Base-by-base conservation (phyloP, 2,329 filamentous ascomycete genomes). In the Talaromyces sp. region DNA sequence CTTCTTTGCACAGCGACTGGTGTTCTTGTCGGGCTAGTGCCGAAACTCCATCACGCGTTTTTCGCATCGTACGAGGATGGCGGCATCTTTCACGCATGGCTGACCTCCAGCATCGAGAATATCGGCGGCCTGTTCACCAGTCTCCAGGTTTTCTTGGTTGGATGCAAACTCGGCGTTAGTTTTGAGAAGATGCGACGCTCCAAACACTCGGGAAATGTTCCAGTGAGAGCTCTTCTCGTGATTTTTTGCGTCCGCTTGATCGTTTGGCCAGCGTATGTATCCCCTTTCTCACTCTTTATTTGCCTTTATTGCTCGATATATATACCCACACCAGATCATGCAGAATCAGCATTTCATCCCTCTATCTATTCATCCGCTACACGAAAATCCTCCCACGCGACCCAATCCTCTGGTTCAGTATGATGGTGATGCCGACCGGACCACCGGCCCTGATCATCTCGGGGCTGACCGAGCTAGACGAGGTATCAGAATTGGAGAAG, bases 51-150 rank as follows among this genome's bases (percentile, higher is more conserved):
- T 66, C 73, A 73, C 3, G 81, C 84, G 2, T 89, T 90, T 72
- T 90, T 90, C 76, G 79, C 75, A 57, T 73, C 80, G 12, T 80
- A 80, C 8, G 71, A 82, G 7, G 75, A 87, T 5, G 87, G 87
- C 5, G 87, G 88, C 1, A 83, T 87, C 61, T 82, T 89, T 67
- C 86, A 83, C 23, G 87, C 87, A 0, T 90, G 87, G 87, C 74
- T 90, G 44, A 89, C 87, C 0, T 79, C 81, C 0, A 82, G 83
- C 0, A 73, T 89, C 23, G 81, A 85, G 65, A 88, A 86, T 60
- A 79, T 89, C 27, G 87, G 87, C 3, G 78, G 81, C 0, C 77
- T 90, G 0, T 90, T 90, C 68, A 85, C 87, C 0, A 81, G 85
- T 0, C 74, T 88, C 30, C 88, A 88, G 33, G 84, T 89, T 16